Base-by-base conservation (phyloP, 2,329 filamentous ascomycete genomes). In the Sclerotinia spermophila region DNA sequence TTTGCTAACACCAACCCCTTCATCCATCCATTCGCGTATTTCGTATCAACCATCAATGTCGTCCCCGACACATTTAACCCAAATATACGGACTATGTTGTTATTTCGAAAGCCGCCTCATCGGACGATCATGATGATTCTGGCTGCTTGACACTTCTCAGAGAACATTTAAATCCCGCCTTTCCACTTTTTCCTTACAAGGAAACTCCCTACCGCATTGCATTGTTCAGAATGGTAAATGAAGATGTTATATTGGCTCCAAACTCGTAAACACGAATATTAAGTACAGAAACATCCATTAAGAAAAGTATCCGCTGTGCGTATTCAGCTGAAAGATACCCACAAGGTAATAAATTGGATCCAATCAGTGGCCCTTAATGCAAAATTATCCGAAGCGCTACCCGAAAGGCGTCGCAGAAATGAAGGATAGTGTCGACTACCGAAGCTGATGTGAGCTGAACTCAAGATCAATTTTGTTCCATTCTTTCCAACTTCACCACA, bases 371-470 rank as follows among this genome's bases (percentile, higher is more conserved):
- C 42, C 53, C 51, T 13, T 67, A 56, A 27, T 67, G 51, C 42
- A 67, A 70, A 67, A 70, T 60, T 56, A 67, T n/a, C 69, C 69
- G 69, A 70, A 67, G 60, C 67, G 48, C 67, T 69, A 69, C 56
- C 67, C 67, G 59, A 65, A 48, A 69, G 59, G 68, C 68, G 59
- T 69, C 53, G 60, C 30, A 69, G 33, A 69, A 69, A 69, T 53
- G 60, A 69, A 48, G 30, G 40, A 66, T 67, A 67, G 68, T 56
- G 61, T 67, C 38, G 68, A 70, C 62, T 70, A 53, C 68, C 62
- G 68, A 67, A 67, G 51, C n/a, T 67, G 61, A 65, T 65, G 62
- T 53, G 62, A 65, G 62, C 62, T 65, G 62, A 65, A 65, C 62
- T 65, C 33, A 2, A 65, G 33, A 19, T 40, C 33, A 53, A 53